Conservation (phyloP, 2,329 filamentous ascomycete species). For the Aspergillus amoenus region DNA sequence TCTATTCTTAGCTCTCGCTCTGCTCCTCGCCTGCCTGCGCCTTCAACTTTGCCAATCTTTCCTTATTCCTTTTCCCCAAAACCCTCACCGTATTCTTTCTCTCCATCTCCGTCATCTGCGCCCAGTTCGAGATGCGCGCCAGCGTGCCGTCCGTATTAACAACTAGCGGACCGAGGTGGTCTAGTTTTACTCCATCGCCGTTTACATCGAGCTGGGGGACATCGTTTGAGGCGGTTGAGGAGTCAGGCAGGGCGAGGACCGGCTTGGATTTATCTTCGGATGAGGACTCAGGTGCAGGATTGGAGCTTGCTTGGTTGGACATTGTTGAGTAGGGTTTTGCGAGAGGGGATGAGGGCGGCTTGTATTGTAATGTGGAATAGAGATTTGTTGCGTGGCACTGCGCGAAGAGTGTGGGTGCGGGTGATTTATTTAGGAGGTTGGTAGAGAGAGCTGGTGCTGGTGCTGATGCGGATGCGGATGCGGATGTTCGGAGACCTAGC, state of each 20-base stretch:
- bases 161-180: conserved; percentile 70
- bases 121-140: conserved; percentile 72
- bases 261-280: conserved; percentile 8
- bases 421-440: neutral
- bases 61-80: conserved; percentile 67
- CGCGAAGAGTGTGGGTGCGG: conserved; percentile 12
- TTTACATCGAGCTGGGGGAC: conserved; percentile 82
- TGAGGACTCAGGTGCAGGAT: conserved; percentile 11
- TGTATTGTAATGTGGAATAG: conserved; percentile 20
- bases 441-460: neutral
- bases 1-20: neutral
- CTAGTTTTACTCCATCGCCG: conserved; percentile 54
- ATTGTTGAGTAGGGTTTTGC: conserved; percentile 23
- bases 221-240: conserved; percentile 64
- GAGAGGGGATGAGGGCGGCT: neutral
- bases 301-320: conserved; percentile 7
- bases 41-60: conserved; percentile 58
- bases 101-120: conserved; percentile 68
- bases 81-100: conserved; percentile 65
- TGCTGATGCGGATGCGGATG: neutral
- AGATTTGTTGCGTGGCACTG: conserved; percentile 25
- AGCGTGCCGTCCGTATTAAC: conserved; percentile 71
- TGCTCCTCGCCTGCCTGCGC: conserved; percentile 23
- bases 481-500: conserved; percentile 2
- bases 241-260: conserved; percentile 72